A percentile compares a stretch with the other conserved stretches of the same genome.
These are phyloP conservation scores for Anisodus acutangulus DNA, from an alignment of 257 asterid species.

Conservation along the genomic window DNA sequence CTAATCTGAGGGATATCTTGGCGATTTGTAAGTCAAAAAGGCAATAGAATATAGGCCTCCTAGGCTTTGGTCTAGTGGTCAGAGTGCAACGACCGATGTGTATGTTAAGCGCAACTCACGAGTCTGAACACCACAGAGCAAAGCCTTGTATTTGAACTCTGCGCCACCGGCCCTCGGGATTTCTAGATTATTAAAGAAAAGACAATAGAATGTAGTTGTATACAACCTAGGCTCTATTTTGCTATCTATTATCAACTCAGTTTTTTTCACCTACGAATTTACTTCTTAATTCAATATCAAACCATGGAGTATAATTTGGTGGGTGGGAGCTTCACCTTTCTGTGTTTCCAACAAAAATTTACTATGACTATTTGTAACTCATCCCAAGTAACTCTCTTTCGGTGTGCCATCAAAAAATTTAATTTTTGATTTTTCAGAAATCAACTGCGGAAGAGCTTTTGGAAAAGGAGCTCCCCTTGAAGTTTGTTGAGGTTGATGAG, in stretches of 20 bases:
- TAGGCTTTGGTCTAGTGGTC: not conserved
- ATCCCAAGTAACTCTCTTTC: not conserved
- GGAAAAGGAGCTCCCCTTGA: conserved; percentile 80
- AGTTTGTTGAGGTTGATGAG: conserved; percentile 89
- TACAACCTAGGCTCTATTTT: not conserved
- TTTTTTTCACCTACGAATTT: conserved; percentile 2
- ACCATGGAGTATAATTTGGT: conserved; percentile 1
- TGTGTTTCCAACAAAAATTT: not conserved
- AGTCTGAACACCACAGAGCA: not conserved
- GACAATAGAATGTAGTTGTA: conserved; percentile 1
- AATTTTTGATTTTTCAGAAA: conserved; percentile 57
- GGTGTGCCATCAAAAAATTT: not conserved
- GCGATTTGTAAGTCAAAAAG: not conserved
- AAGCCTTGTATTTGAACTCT: not conserved
- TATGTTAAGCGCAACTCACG: too few relatives aligned
- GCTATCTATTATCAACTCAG: not conserved
- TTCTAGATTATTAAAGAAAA: not conserved
- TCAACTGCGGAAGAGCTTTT: conserved; percentile 89
- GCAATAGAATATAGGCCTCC: conserved; percentile 5
- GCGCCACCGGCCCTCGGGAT: not conserved
- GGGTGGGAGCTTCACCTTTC: not conserved
- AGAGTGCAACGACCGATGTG: too few relatives aligned
- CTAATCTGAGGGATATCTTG: not conserved
- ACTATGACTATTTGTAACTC: not conserved
- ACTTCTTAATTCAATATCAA: not conserved